Percentiles rank a stretch among this genome's conserved stretches.
These are phyloP conservation scores for Hypericum androsaemum DNA, from an alignment of 345 rosid species.

Conservation along the genomic window DNA sequence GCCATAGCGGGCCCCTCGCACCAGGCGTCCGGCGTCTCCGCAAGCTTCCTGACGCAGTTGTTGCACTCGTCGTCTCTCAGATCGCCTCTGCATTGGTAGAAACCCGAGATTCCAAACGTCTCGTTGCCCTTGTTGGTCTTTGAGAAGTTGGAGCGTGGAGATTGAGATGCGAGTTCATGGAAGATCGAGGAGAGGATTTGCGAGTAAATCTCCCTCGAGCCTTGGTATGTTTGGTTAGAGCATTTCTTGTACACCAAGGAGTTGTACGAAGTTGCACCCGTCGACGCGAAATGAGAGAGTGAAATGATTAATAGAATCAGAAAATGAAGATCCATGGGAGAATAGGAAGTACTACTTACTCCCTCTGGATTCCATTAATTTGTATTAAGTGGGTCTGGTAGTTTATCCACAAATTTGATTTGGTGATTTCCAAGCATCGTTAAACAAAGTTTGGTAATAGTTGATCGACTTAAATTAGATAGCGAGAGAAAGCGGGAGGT, in stretches of 20 bases:
- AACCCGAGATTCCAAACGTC: slow-evolving; percentile 38
- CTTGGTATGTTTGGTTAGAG: slow-evolving; percentile 13
- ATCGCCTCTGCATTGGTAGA: slow-evolving; percentile 60
- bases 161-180: slow-evolving; percentile 32
- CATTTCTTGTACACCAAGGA: slow-evolving; percentile 51
- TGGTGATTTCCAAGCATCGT: too few species aligned
- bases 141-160: slow-evolving; percentile 42
- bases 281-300: too few species aligned
- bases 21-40: slow-evolving; percentile 20
- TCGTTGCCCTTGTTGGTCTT: slow-evolving; percentile 38
- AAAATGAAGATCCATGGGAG: too few species aligned
- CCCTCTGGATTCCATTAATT: too few species aligned
- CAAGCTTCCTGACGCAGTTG: slow-evolving; percentile 38
- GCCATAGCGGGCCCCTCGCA: slow-evolving; percentile 38
- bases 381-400: too few species aligned
- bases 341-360: too few species aligned
- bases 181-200: slow-evolving; percentile 36
- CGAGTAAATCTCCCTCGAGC: slow-evolving; percentile 19
- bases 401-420: too few species aligned
- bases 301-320: too few species aligned
- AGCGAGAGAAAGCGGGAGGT: too few species aligned
- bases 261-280: slow-evolving; percentile 9
- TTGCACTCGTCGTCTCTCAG: slow-evolving; percentile 35
- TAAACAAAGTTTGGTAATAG: too few species aligned
- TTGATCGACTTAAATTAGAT: too few species aligned